Evolutionary conservation across 2,329 filamentous ascomycete species (phyloP).

Genomic region (Alternaria incomplexa): DNA sequence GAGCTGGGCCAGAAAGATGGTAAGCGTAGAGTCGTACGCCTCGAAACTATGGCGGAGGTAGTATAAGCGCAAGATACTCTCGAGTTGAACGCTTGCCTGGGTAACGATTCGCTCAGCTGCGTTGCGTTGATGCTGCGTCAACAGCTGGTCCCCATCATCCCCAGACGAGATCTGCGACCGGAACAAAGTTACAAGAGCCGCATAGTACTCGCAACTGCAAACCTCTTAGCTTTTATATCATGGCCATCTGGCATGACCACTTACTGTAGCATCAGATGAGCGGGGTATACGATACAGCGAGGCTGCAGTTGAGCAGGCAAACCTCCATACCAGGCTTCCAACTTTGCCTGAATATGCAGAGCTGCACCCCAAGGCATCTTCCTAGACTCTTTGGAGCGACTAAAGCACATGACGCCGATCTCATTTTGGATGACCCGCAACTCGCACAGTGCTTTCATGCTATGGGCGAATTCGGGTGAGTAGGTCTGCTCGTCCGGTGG

Average conservation of each 20-base stretch:
- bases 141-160: not conserved
- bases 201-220: not conserved
- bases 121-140: not conserved
- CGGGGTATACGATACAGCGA: slow-evolving; percentile 9
- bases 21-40: slow-evolving; percentile 1
- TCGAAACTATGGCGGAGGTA: slow-evolving; percentile 16
- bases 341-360: slow-evolving; percentile 1
- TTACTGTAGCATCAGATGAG: slow-evolving; percentile 19
- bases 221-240: not conserved
- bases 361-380: slow-evolving; percentile 9
- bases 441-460: slow-evolving; percentile 12
- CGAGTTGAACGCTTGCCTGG: slow-evolving; percentile 3
- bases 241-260: not conserved
- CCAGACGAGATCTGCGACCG: not conserved
- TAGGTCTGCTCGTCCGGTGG: not conserved
- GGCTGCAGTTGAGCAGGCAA: slow-evolving; percentile 7
- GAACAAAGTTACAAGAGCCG: slow-evolving; percentile 3
- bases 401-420: slow-evolving; percentile 5
- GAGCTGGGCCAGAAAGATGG: slow-evolving; percentile 13
- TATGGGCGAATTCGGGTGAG: slow-evolving; percentile 3
- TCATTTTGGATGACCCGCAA: slow-evolving; percentile 18
- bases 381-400: not conserved
- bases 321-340: slow-evolving; percentile 12
- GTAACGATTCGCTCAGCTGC: not conserved
- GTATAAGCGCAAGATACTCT: slow-evolving; percentile 11